Conservation (phyloP, 306 rosid species). For the Lathyrus oleraceus region DNA sequence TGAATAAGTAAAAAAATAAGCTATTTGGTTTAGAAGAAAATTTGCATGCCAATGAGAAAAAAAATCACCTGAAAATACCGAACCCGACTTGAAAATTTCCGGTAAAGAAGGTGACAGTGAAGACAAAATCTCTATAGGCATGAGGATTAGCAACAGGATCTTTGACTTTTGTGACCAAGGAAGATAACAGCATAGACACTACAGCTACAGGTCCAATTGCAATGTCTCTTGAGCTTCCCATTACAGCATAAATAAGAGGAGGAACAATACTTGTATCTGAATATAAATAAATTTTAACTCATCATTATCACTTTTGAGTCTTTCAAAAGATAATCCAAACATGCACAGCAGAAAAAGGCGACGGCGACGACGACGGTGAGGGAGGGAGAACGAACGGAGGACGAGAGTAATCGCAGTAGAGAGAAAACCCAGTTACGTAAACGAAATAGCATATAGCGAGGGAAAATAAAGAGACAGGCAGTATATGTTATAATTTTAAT, state of each 20-base stretch:
- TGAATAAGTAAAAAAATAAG: no score
- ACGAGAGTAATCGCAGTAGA: no score
- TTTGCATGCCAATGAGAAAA: conserved; percentile 26
- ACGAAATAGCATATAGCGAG: no score
- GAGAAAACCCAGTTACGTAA: no score
- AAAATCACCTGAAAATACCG: conserved; percentile 63
- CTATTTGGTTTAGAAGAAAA: conserved; percentile 36
- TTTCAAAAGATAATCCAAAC: not conserved
- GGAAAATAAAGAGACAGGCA: no score
- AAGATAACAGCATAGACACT: conserved; percentile 70
- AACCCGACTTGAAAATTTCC: conserved; percentile 80
- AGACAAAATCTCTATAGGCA: conserved; percentile 64
- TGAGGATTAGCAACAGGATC: conserved; percentile 69
- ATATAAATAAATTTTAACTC: not conserved
- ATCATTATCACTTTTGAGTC: not conserved
- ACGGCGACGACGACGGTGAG: no score
- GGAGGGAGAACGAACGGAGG: no score
- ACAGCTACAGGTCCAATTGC: conserved; percentile 95
- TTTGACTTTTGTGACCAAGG: conserved; percentile 59
- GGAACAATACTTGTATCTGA: conserved; percentile 83
- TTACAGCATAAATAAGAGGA: conserved; percentile 74
- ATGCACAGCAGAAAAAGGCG: no score
- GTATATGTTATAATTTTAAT: no score
- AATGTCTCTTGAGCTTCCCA: conserved; percentile 91
- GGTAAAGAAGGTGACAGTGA: conserved; percentile 76